Conservation (phyloP, 140 eudicot genomes). For the Ambrosia hybrid region DNA sequence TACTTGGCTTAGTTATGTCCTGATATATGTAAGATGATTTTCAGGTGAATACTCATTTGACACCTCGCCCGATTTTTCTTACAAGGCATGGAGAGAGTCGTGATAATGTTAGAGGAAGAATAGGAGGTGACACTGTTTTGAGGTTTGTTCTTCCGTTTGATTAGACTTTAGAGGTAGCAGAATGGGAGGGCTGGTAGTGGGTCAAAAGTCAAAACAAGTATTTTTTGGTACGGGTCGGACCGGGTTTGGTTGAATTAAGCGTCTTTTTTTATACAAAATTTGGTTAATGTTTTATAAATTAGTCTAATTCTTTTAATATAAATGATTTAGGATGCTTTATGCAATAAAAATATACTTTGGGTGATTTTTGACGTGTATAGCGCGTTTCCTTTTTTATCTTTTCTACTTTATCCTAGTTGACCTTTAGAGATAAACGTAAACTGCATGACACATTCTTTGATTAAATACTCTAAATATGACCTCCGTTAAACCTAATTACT, state of each 20-base stretch:
- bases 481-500: background rate
- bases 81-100: constrained; percentile 96
- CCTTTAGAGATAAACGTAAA: background rate
- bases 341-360: background rate
- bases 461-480: background rate
- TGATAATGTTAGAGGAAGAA: constrained; percentile 88
- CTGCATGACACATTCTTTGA: background rate
- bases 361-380: no score
- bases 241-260: no score
- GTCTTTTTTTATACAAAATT: no score
- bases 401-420: background rate
- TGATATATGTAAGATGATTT: constrained; percentile 15
- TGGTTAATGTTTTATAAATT: background rate
- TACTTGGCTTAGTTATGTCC: background rate
- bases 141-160: constrained; percentile 43
- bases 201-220: no score
- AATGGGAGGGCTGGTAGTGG: no score
- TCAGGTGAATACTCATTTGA: constrained; percentile 92
- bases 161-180: no score
- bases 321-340: background rate
- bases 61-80: constrained; percentile 93
- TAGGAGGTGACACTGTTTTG: constrained; percentile 89
- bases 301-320: background rate
- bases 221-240: no score
- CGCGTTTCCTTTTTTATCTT: background rate